Evolutionary conservation across 2,329 filamentous ascomycete genomes (phyloP), one percentile per base, ranked within the genome.

Genomic region (Colletotrichum sidae): DNA sequence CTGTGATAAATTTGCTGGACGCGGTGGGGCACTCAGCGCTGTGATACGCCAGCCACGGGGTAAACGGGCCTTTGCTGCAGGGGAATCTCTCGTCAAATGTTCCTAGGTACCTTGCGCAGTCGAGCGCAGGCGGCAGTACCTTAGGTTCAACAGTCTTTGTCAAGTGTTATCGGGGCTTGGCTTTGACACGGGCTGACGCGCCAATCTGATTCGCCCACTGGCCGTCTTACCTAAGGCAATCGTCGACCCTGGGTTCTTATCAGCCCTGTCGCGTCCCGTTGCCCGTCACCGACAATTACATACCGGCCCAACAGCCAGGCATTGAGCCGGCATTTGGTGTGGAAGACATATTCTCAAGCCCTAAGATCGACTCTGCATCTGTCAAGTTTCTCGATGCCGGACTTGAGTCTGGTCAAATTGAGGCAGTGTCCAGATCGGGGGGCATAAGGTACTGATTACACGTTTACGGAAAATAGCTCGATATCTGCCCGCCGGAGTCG

Each of bases 101-200:
- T 8, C 15, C 17, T 4, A 38, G 33, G 11, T 52, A 25, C 44
- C n/a, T 49, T 15, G 8, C 42, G 13, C 13, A 15, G 12, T 6
- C 2, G 17, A n/a, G 42, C 8, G 13, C 13, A 15, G 13, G 13
- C 42, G 25, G 25, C 17, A 11, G 10, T 49, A 49, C 25, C 9
- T 49, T 33, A 25, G 25, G 25, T 25, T 25, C 25, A 25, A 4
- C 25, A 25, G 25, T 25, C 25, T 25, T 25, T 25, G 25, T 25
- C 25, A 25, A 25, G 25, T 25, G 46, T 58, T 65, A 65, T 63
- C 63, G 63, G 56, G 61, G 45, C 61, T 51, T 61, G 53, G 45
- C 25, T 25, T 8, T 58, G 55, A 58, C 39, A 41, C 46, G 56
- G 53, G 47, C 25, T n/a, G 39, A 53, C 52, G 56, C 38, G 49